Evolutionary conservation across 345 rosid species (phyloP).

Genomic region (Corchorus olitorius): DNA sequence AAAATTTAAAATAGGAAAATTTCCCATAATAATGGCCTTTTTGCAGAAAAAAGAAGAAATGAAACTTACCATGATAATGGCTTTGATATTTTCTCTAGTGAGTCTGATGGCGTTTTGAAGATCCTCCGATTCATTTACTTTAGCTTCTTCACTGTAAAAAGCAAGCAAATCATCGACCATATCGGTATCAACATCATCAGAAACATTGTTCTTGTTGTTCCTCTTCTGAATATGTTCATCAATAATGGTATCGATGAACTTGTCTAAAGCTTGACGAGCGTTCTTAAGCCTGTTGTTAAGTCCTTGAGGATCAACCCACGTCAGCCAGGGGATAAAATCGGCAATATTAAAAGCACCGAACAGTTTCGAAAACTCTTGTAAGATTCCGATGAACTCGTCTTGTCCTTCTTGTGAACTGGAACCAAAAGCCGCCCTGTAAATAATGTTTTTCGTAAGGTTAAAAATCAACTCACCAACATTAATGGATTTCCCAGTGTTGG

Average conservation of each 20-base stretch:
- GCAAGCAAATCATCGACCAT: slow-evolving; percentile 93
- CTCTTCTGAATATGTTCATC: slow-evolving; percentile 71
- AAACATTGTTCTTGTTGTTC: neutral
- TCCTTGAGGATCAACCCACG: slow-evolving; percentile 75
- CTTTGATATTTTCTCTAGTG: slow-evolving; percentile 81
- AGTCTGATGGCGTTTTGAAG: slow-evolving; percentile 62
- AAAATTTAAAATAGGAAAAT: neutral
- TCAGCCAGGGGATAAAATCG: slow-evolving; percentile 74
- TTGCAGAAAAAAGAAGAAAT: too few species aligned
- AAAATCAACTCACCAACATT: slow-evolving; percentile 82
- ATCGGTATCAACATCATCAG: slow-evolving; percentile 50
- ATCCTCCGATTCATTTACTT: slow-evolving; percentile 55
- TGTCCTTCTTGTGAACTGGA: slow-evolving; percentile 56
- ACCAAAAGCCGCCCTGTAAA: slow-evolving; percentile 85
- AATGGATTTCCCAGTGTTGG: slow-evolving; percentile 48
- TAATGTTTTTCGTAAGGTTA: slow-evolving; percentile 71
- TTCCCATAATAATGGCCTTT: too few species aligned
- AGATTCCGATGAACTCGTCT: slow-evolving; percentile 70
- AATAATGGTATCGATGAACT: slow-evolving; percentile 73
- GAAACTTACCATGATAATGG: slow-evolving; percentile 81
- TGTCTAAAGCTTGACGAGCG: slow-evolving; percentile 70
- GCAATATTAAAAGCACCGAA: slow-evolving; percentile 93
- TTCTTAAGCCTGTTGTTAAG: slow-evolving; percentile 51
- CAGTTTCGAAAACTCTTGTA: slow-evolving; percentile 92
- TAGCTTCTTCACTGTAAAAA: slow-evolving; percentile 64